Evolutionary conservation across 257 asterid species (phyloP), one percentile per base, ranked within the genome.

Genomic region (Plantago ovata): DNA sequence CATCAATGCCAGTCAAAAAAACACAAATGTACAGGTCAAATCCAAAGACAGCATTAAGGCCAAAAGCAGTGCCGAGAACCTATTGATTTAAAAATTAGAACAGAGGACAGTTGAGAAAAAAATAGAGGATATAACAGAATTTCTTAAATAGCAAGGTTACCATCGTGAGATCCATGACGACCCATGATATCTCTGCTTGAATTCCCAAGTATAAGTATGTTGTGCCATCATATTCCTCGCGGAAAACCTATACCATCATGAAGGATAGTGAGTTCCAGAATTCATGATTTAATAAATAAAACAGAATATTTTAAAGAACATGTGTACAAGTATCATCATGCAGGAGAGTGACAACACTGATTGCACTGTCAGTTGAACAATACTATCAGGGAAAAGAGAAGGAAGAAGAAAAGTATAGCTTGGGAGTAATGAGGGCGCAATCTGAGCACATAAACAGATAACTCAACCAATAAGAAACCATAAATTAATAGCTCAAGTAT

Each of bases 61-160:
- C 99, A 69, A 79, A 91, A 53, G 96, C 99, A 57, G 92, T 81
- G 50, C 97, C 97, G 69, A 93, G 75, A 72, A 93, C 89, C 99
- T 93, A 75, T 32, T 64, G 41, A 56, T 38, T 71, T 54, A 70
- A 63, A 38, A 42, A 38, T 71, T 54, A 70, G 64, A 58, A 44
- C 36, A 66, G 19, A 52, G 58, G 6, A 24, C 36, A 48, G 23
- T 19, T 32, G 38, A 47, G 14, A 12, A 19, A 42, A 55, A 63
- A 64, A 42, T 18, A 39, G 39, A 28, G 43, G 64, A 38, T 43
- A 12, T 58, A 42, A 39, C 56, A 46, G 18, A 45, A 53, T 53
- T 36, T 61, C 23, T 40, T 68, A 56, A 44, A 45, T 21, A 40
- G 67, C 43, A 53, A 67, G 69, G 56, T 58, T 83, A 86, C 99